Conservation (phyloP, 352 stramenopile species). For the Globisporangium paddicum region DNA sequence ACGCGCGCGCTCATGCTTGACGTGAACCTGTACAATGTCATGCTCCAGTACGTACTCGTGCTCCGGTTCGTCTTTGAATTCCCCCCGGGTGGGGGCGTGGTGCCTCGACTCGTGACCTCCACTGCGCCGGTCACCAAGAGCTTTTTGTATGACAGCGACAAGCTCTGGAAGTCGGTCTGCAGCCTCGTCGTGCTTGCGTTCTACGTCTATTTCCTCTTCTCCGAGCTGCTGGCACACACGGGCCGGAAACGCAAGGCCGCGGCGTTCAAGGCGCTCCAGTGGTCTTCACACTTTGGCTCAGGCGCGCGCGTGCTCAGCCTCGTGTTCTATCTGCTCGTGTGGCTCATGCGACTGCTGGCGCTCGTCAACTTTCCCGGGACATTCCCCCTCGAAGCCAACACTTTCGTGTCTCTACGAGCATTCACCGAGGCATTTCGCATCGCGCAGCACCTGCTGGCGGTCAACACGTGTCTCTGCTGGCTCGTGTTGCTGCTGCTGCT, state of each 20-base stretch:
- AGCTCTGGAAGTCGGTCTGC: slow-evolving; percentile 22
- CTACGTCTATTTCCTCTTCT: slow-evolving; percentile 40
- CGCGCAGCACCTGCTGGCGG: slow-evolving; percentile 27
- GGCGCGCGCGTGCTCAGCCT: slow-evolving; percentile 25
- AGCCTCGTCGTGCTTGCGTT: slow-evolving; percentile 29
- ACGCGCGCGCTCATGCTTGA: slow-evolving; percentile 44
- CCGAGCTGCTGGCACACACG: slow-evolving; percentile 31
- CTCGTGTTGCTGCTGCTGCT: slow-evolving; percentile 38
- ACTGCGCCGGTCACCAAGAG: slow-evolving; percentile 34
- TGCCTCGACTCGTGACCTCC: slow-evolving; percentile 19
- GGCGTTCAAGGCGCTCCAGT: slow-evolving; percentile 16
- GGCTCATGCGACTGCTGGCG: slow-evolving; percentile 35
- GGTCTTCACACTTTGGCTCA: slow-evolving; percentile 26
- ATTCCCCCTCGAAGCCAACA: slow-evolving; percentile 25
- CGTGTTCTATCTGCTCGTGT: slow-evolving; percentile 33
- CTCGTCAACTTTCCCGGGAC: slow-evolving; percentile 28
- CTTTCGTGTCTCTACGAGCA: slow-evolving; percentile 29
- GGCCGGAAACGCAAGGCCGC: slow-evolving; percentile 18
- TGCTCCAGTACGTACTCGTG: slow-evolving; percentile 32
- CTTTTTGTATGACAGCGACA: slow-evolving; percentile 29
- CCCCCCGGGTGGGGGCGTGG: slow-evolving; percentile 29
- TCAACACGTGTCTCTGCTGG: slow-evolving; percentile 40
- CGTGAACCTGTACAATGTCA: slow-evolving; percentile 42
- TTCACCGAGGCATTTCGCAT: slow-evolving; percentile 35
- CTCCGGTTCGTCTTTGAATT: slow-evolving; percentile 50